Evolutionary conservation across 2,329 filamentous ascomycete species (phyloP).

Genomic region (Venturia carpophila): DNA sequence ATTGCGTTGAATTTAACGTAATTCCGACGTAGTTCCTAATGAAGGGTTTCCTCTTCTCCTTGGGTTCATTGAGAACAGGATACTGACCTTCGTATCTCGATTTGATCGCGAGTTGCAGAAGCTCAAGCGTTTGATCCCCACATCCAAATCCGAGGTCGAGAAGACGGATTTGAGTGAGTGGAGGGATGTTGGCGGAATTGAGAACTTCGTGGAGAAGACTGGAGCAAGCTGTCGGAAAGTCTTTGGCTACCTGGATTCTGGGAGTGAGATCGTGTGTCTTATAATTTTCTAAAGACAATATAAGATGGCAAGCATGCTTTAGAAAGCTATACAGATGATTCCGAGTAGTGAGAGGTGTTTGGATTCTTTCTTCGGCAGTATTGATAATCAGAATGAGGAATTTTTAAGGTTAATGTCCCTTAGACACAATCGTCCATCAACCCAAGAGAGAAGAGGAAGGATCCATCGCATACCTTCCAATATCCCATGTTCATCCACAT

Average conservation of each 20-base stretch:
- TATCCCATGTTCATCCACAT: slow-evolving; percentile 61
- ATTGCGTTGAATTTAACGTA: slow-evolving; percentile 43
- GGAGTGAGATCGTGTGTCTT: no score
- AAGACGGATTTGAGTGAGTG: slow-evolving; percentile 23
- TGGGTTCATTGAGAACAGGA: background rate
- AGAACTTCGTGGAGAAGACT: slow-evolving; percentile 44
- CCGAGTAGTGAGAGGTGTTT: background rate
- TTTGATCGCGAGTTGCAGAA: background rate
- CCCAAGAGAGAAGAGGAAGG: background rate
- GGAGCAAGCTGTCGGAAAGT: slow-evolving; percentile 42
- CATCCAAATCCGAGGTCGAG: slow-evolving; percentile 53
- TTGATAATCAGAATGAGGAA: no score
- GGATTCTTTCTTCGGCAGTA: no score
- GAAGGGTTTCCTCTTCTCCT: slow-evolving; percentile 23
- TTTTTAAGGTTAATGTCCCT: no score
- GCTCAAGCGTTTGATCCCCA: slow-evolving; percentile 46
- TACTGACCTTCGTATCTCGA: background rate
- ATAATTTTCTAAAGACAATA: no score
- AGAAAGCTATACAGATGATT: no score
- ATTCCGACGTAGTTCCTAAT: slow-evolving; percentile 43
- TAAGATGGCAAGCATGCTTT: no score
- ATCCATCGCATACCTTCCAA: slow-evolving; percentile 39
- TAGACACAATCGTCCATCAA: background rate
- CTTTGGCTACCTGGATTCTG: slow-evolving; percentile 23
- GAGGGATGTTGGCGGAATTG: slow-evolving; percentile 27